Conservation (phyloP, 2,329 filamentous ascomycete genomes). For the Colletotrichum coccodes region DNA sequence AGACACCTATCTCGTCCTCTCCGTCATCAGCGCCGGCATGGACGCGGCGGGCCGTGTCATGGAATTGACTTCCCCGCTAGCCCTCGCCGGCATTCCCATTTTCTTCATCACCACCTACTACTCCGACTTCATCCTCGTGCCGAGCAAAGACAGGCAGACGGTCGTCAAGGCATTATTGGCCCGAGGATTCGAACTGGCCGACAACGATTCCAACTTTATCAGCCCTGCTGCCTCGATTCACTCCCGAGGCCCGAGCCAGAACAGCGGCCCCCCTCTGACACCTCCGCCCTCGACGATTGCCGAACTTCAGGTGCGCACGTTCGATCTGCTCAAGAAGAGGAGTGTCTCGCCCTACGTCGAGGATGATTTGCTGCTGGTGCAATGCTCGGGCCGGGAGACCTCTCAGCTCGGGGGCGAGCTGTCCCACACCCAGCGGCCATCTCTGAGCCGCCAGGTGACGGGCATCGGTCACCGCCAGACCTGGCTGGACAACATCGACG, state of each 20-base stretch:
- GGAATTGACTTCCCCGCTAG: slow-evolving; percentile 89
- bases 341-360: slow-evolving; percentile 80
- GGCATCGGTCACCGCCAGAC: slow-evolving; percentile 47
- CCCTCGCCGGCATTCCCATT: slow-evolving; percentile 92
- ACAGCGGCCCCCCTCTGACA: slow-evolving; percentile 68
- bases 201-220: slow-evolving; percentile 76
- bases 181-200: slow-evolving; percentile 86
- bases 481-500: slow-evolving; percentile 71
- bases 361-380: slow-evolving; percentile 75
- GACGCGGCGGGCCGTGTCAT: slow-evolving; percentile 92
- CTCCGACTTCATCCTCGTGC: slow-evolving; percentile 95
- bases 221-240: slow-evolving; percentile 55
- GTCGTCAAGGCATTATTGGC: slow-evolving; percentile 82
- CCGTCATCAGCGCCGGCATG: slow-evolving; percentile 88
- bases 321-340: slow-evolving; percentile 81
- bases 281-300: slow-evolving; percentile 81
- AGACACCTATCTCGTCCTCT: slow-evolving; percentile 88
- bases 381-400: slow-evolving; percentile 77
- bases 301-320: slow-evolving; percentile 86
- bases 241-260: slow-evolving; percentile 45
- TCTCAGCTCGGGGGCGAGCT: slow-evolving; percentile 51
- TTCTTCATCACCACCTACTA: slow-evolving; percentile 99
- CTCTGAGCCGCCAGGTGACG: slow-evolving; percentile 49
- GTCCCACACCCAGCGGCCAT: slow-evolving; percentile 43
- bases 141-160: slow-evolving; percentile 75